These are phyloP conservation scores for Alternaria brassicicola DNA, from an alignment of 2,329 filamentous ascomycete species.

Conservation along the genomic window DNA sequence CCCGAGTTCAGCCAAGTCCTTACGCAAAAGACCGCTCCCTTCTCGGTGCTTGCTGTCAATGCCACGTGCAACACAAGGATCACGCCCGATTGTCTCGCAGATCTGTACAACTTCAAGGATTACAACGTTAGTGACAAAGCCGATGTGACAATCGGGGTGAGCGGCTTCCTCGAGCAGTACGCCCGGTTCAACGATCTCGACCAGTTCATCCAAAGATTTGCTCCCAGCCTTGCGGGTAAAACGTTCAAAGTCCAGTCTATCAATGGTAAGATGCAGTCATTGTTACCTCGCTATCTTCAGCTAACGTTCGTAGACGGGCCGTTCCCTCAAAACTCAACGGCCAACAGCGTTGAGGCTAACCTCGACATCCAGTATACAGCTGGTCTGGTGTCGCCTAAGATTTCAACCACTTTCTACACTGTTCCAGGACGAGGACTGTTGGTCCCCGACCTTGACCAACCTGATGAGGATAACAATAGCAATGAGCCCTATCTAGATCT, in stretches of 20 bases:
- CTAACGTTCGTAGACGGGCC: constrained; percentile 29
- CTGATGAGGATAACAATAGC: constrained; percentile 47
- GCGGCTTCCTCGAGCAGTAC: constrained; percentile 57
- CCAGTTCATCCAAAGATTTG: constrained; percentile 49
- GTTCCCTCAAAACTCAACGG: constrained; percentile 44
- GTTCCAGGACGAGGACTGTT: constrained; percentile 55
- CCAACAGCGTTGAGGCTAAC: constrained; percentile 57
- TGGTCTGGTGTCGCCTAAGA: constrained; percentile 50
- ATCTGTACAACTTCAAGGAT: constrained; percentile 54
- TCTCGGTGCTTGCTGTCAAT: constrained; percentile 34
- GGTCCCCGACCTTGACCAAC: constrained; percentile 57
- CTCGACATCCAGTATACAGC: constrained; percentile 59
- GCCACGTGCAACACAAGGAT: constrained; percentile 52
- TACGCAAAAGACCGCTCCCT: constrained; percentile 32
- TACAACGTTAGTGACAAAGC: constrained; percentile 49
- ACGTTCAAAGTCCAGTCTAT: constrained; percentile 54
- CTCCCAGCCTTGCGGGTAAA: constrained; percentile 50
- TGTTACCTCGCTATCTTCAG: background rate
- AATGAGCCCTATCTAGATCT: constrained; percentile 57
- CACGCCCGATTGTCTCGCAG: constrained; percentile 55
- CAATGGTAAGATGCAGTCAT: constrained; percentile 47
- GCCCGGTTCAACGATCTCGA: constrained; percentile 56
- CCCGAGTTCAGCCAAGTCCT: constrained; percentile 50
- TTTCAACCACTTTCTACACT: constrained; percentile 56
- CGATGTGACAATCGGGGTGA: constrained; percentile 51